These are phyloP conservation scores for Glycine tomentella DNA, from an alignment of 306 rosid genomes.

Conservation along the genomic window DNA sequence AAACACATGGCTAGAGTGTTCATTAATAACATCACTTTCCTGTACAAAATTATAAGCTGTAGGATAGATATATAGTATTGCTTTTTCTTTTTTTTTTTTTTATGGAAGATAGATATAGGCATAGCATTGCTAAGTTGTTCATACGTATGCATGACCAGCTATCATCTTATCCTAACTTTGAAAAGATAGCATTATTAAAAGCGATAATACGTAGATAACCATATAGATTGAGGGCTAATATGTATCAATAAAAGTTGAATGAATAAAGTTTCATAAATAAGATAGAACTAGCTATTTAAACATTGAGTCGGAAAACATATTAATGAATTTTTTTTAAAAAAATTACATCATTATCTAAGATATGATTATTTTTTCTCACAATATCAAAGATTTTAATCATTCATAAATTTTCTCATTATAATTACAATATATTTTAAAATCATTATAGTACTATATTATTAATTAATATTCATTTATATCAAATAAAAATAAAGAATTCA, in stretches of 20 bases:
- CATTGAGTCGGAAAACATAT: no score
- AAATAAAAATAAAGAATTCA: not conserved
- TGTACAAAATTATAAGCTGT: not conserved
- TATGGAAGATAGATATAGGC: no score
- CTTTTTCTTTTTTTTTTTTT: no score
- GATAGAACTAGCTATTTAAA: no score
- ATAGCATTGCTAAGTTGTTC: not conserved
- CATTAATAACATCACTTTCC: not conserved
- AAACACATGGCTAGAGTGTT: not conserved
- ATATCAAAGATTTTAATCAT: not conserved
- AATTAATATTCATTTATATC: not conserved
- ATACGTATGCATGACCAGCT: not conserved
- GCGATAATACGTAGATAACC: not conserved
- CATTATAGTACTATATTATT: not conserved
- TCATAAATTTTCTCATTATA: not conserved
- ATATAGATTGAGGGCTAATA: not conserved
- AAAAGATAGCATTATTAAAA: slow-evolving; percentile 15
- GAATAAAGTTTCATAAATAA: no score
- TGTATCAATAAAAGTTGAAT: not conserved
- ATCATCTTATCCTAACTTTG: not conserved
- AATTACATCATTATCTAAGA: not conserved
- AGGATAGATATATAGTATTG: not conserved
- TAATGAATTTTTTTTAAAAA: no score
- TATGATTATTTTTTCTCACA: not conserved
- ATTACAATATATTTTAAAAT: not conserved